Percentiles rank a stretch among this genome's conserved stretches.
phyloP scores from a whole-genome alignment of 768 basidiomycete genomes.

The Rhodotorula kratochvilovae region DNA sequence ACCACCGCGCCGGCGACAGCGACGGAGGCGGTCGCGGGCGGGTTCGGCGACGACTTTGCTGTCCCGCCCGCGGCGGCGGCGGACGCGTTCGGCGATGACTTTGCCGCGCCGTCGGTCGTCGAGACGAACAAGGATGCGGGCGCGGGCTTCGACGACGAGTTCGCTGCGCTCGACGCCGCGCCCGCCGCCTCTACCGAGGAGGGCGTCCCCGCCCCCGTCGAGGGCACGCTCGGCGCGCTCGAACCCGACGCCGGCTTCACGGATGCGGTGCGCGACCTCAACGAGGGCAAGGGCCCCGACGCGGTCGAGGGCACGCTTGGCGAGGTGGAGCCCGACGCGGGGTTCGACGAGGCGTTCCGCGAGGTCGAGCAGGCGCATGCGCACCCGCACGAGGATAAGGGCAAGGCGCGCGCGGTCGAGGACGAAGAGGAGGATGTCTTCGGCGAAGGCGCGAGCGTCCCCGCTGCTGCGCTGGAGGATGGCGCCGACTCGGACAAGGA shows the following conservation, averaged over 20 bases:
- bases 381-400: background rate
- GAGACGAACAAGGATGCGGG: background rate
- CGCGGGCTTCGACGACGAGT: conserved; percentile 6
- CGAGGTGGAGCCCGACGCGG: conserved; percentile 17
- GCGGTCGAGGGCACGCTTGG: conserved; percentile 56
- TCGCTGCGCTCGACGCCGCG: background rate
- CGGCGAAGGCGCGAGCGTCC: background rate
- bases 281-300: conserved; percentile 47
- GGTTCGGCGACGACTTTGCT: conserved; percentile 18
- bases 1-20: conserved; percentile 5
- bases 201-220: background rate
- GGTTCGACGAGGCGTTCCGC: conserved; percentile 47
- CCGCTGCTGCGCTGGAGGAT: background rate
- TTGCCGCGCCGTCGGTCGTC: background rate
- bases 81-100: background rate
- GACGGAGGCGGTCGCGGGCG: conserved; percentile 6
- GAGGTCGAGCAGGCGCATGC: conserved; percentile 11
- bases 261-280: conserved; percentile 56
- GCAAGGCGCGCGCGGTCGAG: conserved; percentile 5
- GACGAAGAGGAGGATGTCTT: conserved; percentile 1
- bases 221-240: conserved; percentile 15
- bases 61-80: background rate
- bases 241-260: conserved; percentile 44
- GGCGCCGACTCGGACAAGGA: background rate
- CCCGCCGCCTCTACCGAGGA: background rate